These are phyloP conservation scores for Thelephora aurantiotincta DNA, from an alignment of 768 basidiomycete genomes.

Conservation along the genomic window DNA sequence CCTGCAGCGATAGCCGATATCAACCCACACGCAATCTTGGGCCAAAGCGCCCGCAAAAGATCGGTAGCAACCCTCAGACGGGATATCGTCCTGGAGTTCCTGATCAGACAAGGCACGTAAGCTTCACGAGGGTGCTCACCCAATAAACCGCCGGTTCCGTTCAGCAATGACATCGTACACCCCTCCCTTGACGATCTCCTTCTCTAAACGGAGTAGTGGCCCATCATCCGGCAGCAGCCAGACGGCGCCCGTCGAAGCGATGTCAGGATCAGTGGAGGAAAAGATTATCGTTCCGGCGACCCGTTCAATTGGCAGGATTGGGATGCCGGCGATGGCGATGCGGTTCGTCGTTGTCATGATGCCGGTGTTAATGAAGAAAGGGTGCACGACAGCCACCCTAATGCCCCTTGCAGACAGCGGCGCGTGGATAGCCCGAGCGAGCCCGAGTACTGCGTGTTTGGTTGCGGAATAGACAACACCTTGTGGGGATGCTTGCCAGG, in stretches of 20 bases:
- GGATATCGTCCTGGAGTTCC: background rate
- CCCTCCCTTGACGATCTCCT: slow-evolving; percentile 10
- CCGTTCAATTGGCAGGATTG: slow-evolving; percentile 15
- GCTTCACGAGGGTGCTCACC: background rate
- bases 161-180: slow-evolving; percentile 13
- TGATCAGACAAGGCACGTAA: background rate
- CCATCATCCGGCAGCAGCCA: slow-evolving; percentile 19
- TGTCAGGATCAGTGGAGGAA: slow-evolving; percentile 15
- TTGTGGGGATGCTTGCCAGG: slow-evolving; percentile 10
- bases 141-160: background rate
- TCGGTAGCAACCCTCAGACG: background rate
- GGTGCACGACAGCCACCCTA: slow-evolving; percentile 16
- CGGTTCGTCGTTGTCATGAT: slow-evolving; percentile 9
- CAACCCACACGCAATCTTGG: background rate
- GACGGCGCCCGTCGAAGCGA: slow-evolving; percentile 12
- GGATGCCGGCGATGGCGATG: slow-evolving; percentile 15
- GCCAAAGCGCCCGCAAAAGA: background rate
- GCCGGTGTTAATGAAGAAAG: slow-evolving; percentile 18
- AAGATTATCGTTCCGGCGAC: slow-evolving; percentile 18
- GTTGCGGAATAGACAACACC: slow-evolving; percentile 16
- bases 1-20: background rate
- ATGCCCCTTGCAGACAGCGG: slow-evolving; percentile 9
- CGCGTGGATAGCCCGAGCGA: slow-evolving; percentile 13
- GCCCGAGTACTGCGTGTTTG: slow-evolving; percentile 19
- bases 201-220: slow-evolving; percentile 12